A percentile compares a stretch with the other conserved stretches of the same genome.
phyloP scores from a whole-genome alignment of 2,329 filamentous ascomycete genomes.

The Pseudopyrenochaeta lycopersici region DNA sequence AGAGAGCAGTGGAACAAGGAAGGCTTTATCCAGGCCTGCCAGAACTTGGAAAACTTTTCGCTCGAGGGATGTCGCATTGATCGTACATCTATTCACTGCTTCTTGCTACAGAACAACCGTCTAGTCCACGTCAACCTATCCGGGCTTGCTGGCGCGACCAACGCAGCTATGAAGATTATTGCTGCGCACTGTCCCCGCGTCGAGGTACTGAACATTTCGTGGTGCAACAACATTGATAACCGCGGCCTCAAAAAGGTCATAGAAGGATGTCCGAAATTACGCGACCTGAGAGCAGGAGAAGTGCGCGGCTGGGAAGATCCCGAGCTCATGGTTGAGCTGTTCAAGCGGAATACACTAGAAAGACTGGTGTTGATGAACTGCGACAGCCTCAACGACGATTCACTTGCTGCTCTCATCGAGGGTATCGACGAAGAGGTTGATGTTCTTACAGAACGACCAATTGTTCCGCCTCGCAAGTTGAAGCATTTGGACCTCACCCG shows the following conservation, averaged over 20 bases:
- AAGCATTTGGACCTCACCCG: conserved; percentile 87
- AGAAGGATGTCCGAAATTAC: conserved; percentile 74
- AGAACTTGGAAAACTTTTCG: conserved; percentile 85
- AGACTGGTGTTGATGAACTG: conserved; percentile 84
- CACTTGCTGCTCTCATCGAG: conserved; percentile 77
- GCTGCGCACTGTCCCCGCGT: conserved; percentile 81
- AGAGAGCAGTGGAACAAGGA: conserved; percentile 81
- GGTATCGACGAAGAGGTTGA: conserved; percentile 82
- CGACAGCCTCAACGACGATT: conserved; percentile 77
- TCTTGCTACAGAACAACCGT: conserved; percentile 77
- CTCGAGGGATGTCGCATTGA: conserved; percentile 91
- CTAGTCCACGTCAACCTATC: conserved; percentile 88
- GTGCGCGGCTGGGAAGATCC: conserved; percentile 80
- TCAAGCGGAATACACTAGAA: conserved; percentile 82
- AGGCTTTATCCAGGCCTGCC: conserved; percentile 82
- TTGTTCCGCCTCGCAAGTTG: conserved; percentile 79
- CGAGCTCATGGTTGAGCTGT: conserved; percentile 77
- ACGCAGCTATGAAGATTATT: conserved; percentile 86
- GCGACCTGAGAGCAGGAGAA: conserved; percentile 83
- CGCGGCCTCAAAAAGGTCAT: conserved; percentile 77
- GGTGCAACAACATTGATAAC: conserved; percentile 88
- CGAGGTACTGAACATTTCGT: conserved; percentile 88
- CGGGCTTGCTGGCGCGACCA: conserved; percentile 80
- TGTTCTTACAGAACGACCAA: conserved; percentile 76
- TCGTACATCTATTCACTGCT: conserved; percentile 78